Percentiles rank a stretch among this genome's conserved stretches.
Evolutionary conservation across 495 filamentous ascomycete genomes (phyloP).

Genomic region (Clohesyomyces aquaticus): DNA sequence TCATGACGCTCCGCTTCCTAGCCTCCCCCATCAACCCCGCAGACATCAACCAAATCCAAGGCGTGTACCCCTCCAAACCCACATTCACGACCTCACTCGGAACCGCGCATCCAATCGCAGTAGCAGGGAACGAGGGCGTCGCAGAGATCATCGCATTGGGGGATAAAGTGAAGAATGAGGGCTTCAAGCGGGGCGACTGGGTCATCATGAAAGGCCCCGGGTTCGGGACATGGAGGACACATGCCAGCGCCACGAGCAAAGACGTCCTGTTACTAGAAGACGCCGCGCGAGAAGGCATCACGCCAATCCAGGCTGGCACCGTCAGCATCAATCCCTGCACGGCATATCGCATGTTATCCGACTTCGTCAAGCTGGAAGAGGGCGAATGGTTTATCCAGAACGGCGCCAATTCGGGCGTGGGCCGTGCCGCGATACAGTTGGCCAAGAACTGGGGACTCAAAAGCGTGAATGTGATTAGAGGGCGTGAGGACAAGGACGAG

Average conservation of each 20-base stretch:
- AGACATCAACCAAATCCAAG: slow-evolving; percentile 96
- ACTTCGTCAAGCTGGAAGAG: slow-evolving; percentile 70
- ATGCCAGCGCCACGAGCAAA: slow-evolving; percentile 66
- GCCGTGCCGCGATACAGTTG: slow-evolving; percentile 84
- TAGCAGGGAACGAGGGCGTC: slow-evolving; percentile 87
- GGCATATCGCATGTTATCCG: slow-evolving; percentile 87
- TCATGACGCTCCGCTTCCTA: slow-evolving; percentile 72
- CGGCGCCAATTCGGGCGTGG: slow-evolving; percentile 91
- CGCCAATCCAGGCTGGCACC: slow-evolving; percentile 74
- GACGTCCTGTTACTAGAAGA: slow-evolving; percentile 68
- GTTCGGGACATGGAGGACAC: slow-evolving; percentile 92
- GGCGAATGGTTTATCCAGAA: slow-evolving; percentile 96
- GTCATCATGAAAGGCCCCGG: slow-evolving; percentile 80
- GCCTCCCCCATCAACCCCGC: slow-evolving; percentile 93
- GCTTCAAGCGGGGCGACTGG: slow-evolving; percentile 77
- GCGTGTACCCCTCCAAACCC: slow-evolving; percentile 89
- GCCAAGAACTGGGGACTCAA: slow-evolving; percentile 80
- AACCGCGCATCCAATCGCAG: slow-evolving; percentile 71
- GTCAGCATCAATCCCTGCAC: slow-evolving; percentile 91
- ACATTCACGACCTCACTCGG: slow-evolving; percentile 72
- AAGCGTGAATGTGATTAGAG: slow-evolving; percentile 82
- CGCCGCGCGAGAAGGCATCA: slow-evolving; percentile 67
- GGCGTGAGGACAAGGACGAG: slow-evolving; percentile 64
- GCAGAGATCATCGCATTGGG: slow-evolving; percentile 80
- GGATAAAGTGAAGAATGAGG: slow-evolving; percentile 52